A percentile compares a stretch with the other conserved stretches of the same genome.
Evolutionary conservation across 2,329 filamentous ascomycete genomes (phyloP).

Genomic region (Ophiostoma triangulosporum): DNA sequence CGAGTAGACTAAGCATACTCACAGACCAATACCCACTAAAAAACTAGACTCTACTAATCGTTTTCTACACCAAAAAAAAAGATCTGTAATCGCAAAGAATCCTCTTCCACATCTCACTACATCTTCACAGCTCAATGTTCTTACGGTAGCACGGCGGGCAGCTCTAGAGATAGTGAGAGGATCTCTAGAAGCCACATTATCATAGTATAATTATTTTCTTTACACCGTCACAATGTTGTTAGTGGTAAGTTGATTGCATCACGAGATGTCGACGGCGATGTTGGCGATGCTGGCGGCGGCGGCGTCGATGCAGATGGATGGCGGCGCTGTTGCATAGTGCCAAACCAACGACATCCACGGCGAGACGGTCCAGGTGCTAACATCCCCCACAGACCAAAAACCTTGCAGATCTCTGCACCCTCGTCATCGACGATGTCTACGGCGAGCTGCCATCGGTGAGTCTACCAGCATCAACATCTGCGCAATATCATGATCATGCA

Average conservation of each 20-base stretch:
- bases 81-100: background rate
- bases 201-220: slow-evolving; percentile 20
- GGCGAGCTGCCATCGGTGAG: slow-evolving; percentile 85
- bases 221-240: slow-evolving; percentile 22
- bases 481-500: background rate
- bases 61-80: slow-evolving; percentile 9
- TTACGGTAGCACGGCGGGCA: slow-evolving; percentile 54
- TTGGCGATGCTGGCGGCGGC: background rate
- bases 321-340: background rate
- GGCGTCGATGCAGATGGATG: background rate
- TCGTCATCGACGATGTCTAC: slow-evolving; percentile 78
- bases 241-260: slow-evolving; percentile 18
- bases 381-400: slow-evolving; percentile 46
- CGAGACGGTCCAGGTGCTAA: background rate
- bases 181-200: slow-evolving; percentile 55
- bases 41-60: slow-evolving; percentile 2
- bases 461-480: background rate
- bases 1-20: background rate
- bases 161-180: slow-evolving; percentile 69
- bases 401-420: slow-evolving; percentile 75
- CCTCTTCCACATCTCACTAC: background rate
- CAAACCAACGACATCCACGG: background rate
- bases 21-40: slow-evolving; percentile 4
- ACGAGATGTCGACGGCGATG: background rate
- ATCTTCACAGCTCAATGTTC: slow-evolving; percentile 36